Conservation (phyloP, 129 eudicot genomes). For the Tagetes patula region DNA sequence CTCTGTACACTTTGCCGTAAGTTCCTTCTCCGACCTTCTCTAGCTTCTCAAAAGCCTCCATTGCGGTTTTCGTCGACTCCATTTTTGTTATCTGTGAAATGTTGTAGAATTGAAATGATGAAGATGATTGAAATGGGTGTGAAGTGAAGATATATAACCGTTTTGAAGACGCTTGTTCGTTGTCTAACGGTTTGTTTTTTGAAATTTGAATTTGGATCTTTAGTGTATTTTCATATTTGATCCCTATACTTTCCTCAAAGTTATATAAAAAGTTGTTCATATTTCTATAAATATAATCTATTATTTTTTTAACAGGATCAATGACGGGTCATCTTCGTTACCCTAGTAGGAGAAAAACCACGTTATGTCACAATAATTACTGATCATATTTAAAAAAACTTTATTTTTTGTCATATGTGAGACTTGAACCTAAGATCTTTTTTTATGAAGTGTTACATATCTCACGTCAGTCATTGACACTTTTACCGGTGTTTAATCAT, state of each 20-base stretch:
- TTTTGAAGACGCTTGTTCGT: conserved; percentile 16
- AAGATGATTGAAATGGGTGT: background rate
- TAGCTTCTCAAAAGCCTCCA: conserved; percentile 15
- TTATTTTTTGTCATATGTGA: no score
- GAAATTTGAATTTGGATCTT: conserved; percentile 22
- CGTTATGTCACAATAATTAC: no score
- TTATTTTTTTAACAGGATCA: no score
- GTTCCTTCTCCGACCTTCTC: conserved; percentile 79
- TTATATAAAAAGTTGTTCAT: background rate
- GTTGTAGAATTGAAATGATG: conserved; percentile 8
- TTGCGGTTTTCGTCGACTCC: conserved; percentile 1
- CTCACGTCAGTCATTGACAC: no score
- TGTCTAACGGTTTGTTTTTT: conserved; percentile 39
- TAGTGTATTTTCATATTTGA: conserved; percentile 13
- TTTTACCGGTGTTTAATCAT: no score
- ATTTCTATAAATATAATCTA: no score
- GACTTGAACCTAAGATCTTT: no score
- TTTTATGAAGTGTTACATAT: no score
- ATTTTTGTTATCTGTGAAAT: background rate
- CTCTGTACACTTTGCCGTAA: conserved; percentile 85
- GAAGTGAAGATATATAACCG: conserved; percentile 15
- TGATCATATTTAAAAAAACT: no score
- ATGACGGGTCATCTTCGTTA: no score
- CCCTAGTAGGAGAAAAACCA: no score
- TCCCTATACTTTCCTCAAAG: conserved; percentile 15